Evolutionary conservation across 2,329 filamentous ascomycete species (phyloP), one percentile per base, ranked within the genome.

Genomic region (Myriosclerotinia curreyana): DNA sequence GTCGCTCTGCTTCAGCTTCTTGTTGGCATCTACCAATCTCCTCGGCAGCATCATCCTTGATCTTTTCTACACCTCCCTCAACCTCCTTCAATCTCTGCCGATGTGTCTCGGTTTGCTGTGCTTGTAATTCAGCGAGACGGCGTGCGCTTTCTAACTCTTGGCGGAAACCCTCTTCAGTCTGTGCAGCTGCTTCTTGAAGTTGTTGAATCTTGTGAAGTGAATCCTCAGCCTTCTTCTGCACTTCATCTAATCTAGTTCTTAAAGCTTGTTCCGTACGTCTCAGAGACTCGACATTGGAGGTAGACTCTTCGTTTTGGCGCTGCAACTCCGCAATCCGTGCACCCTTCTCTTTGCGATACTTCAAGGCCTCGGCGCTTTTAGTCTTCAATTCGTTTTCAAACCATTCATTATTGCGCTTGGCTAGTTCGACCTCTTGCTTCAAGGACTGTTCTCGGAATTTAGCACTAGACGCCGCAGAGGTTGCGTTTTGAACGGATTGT

Each of bases 341-440:
- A 67, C 91, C 91, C 81, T 97, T 98, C 75, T 99, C 95, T 74
- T 96, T 98, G 68, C 95, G 87, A 77, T 90, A 94, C 73, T 93
- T 96, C 69, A 94, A 84, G 55, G 92, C 87, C 74, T 99, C 95
- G 11, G 88, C 85, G 67, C 85, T 88, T 78, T 96, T 96, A 0
- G 91, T 93, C 79, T 96, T 94, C 28, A 98, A 83, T 76, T 99
- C 95, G 50, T 83, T 87, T 73, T 97, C 92, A 64, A 95, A 89
- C 90, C 92, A 99, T 71, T 98, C 94, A 69, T 91, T 91, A 78
- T 92, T 96, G 72, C 89, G 90, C 75, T 92, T 92, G 22, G 94
- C 86, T 64, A 96, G 82, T 50, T 96, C 92, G 44, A 98, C 83
- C 75, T 98, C 93, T 75, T 97, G 93, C 76, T 95, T 88, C 15